A percentile compares a stretch with the other conserved stretches of the same genome.
These are phyloP conservation scores for Rhynchospora breviuscula DNA, from an alignment of 176 grass and related monocot genomes.

Conservation along the genomic window DNA sequence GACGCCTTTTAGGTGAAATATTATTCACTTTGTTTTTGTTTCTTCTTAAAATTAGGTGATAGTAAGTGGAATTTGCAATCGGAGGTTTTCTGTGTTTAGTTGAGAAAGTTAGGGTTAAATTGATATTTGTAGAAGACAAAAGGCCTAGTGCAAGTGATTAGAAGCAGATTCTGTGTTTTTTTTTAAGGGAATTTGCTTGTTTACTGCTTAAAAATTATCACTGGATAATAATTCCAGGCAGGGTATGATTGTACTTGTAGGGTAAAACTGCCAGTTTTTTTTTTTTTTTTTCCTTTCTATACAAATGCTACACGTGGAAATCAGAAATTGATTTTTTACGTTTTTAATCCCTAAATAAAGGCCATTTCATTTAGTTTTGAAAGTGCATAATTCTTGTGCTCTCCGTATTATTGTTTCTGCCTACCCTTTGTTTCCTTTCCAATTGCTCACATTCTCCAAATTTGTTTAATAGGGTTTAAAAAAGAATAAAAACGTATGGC, in stretches of 20 bases:
- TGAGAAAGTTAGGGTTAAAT: not conserved
- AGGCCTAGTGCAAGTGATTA: not conserved
- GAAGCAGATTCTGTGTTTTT: not conserved
- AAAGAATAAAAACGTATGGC: conserved; percentile 42
- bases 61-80: not conserved
- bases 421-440: not conserved
- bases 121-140: not conserved
- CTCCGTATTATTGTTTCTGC: not conserved
- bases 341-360: not conserved
- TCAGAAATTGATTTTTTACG: not conserved
- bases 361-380: not conserved
- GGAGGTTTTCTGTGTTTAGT: not conserved
- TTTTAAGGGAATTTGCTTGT: not conserved
- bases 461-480: conserved; percentile 32
- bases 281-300: not conserved
- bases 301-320: not conserved
- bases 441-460: not conserved
- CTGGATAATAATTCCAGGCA: not conserved
- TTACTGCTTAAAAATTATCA: not conserved
- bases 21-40: not conserved
- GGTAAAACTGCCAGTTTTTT: not conserved
- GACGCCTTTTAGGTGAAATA: not conserved
- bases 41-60: not conserved
- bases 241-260: not conserved
- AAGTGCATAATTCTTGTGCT: not conserved